Conservation (phyloP, 2,329 filamentous ascomycete species). For the Ophiostoma fasciatum region DNA sequence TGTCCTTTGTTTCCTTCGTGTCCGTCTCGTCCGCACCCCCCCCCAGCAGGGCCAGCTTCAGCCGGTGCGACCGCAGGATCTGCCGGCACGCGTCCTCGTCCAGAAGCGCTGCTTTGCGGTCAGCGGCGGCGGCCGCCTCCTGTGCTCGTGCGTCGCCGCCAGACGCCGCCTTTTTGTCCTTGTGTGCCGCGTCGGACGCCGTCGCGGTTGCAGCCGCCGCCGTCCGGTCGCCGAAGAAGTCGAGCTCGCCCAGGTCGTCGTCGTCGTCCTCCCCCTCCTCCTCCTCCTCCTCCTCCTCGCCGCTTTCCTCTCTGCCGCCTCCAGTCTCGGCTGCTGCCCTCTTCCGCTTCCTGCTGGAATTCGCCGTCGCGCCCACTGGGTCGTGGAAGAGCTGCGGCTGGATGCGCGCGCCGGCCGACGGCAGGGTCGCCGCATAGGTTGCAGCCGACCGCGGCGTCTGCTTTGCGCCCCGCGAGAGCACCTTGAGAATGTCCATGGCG, state of each 20-base stretch:
- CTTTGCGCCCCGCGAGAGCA: constrained; percentile 57
- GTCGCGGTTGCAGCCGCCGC: constrained; percentile 14
- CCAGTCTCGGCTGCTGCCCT: constrained; percentile 8
- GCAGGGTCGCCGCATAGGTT: constrained; percentile 30
- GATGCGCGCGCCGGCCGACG: constrained; percentile 46
- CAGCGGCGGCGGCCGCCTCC: too few species aligned
- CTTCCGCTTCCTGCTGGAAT: constrained; percentile 41
- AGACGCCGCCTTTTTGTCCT: too few species aligned
- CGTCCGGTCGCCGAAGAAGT: constrained; percentile 43
- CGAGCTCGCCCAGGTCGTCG: constrained; percentile 30
- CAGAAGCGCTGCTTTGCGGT: constrained; percentile 27
- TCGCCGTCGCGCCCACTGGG: constrained; percentile 23
- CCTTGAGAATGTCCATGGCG: constrained; percentile 60
- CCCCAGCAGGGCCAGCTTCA: constrained; percentile 70
- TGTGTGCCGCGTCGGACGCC: constrained; percentile 12
- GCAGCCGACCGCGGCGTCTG: constrained; percentile 18
- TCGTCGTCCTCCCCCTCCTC: constrained; percentile 19
- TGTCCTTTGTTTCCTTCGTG: constrained; percentile 17
- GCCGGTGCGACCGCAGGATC: constrained; percentile 61
- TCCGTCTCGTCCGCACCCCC: background rate
- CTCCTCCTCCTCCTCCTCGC: constrained; percentile 19
- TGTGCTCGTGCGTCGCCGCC: constrained; percentile 16
- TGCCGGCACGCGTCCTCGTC: constrained; percentile 59
- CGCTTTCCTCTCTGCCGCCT: constrained; percentile 7
- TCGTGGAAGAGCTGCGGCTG: constrained; percentile 59